Evolutionary conservation across 169 alveolate species (phyloP).

Genomic region (Amoebophrya sp.): DNA sequence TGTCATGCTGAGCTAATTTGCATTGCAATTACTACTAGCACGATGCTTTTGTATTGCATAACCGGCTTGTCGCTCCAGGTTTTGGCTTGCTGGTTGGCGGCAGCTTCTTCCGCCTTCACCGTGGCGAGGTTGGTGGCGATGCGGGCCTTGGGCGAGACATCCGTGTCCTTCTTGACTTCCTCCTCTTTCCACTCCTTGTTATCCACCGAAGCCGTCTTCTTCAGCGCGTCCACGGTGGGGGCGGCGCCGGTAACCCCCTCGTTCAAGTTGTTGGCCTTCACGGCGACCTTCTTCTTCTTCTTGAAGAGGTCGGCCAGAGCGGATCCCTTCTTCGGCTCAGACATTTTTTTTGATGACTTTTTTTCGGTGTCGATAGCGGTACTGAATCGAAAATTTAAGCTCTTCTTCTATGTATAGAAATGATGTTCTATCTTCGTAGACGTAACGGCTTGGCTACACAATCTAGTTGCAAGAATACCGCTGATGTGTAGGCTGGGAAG

Average conservation of each 20-base stretch:
- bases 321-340: background rate
- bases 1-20: too few relatives aligned
- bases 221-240: too few relatives aligned
- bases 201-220: too few relatives aligned
- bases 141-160: background rate
- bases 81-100: background rate
- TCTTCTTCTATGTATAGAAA: too few relatives aligned
- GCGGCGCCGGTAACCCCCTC: background rate
- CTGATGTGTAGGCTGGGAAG: too few relatives aligned
- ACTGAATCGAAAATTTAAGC: too few relatives aligned
- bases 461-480: too few relatives aligned
- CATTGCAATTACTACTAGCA: too few relatives aligned
- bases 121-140: background rate
- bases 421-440: too few relatives aligned
- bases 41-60: too few relatives aligned
- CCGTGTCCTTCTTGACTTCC: background rate
- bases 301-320: background rate
- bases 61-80: slow-evolving; percentile 10
- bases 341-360: background rate
- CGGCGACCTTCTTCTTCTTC: slow-evolving; percentile 14
- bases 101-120: background rate
- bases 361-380: too few relatives aligned
- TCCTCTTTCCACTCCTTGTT: background rate
- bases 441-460: too few relatives aligned
- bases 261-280: background rate